Evolutionary conservation across 345 rosid genomes (phyloP), one percentile per base, ranked within the genome.

Genomic region (Euphorbia pulcherrima): DNA sequence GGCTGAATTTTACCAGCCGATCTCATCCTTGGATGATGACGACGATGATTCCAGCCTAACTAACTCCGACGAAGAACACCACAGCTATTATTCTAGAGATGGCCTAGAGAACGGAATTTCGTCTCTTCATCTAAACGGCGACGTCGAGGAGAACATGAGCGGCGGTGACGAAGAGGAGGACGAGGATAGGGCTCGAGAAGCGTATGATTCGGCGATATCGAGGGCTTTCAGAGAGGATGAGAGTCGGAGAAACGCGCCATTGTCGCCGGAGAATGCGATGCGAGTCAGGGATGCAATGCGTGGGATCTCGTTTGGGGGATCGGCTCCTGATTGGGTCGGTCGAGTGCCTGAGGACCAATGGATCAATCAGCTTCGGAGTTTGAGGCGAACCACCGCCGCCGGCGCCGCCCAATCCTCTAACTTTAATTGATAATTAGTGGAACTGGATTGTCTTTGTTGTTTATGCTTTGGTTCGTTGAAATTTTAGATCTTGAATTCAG

Each of bases 281-380:
- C 78, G 92, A 65, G 88, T 91, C 33, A 79, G 83, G 89, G 96
- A 90, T 48, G 95, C 95, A 12, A 93, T 90, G 96, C 89, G 96
- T 0, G 87, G 90, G 48, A 80, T 89, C 23, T 81, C 96, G 13
- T 87, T 89, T n/a, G 74, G 78, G 10, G 90, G 94, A 23, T 72
- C 64, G 1, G 85, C 88, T 75, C 98, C 98, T 63, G 90, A 81
- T 62, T 91, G 99, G 97, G 85, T 82, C 18, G 79, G 75, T 39
- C 74, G 68, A 64, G 75, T 86, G 44, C 81, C 90, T 0, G 97
- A 91, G 62, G 87, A 86, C 59, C 89, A 86, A 70, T 91, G 95
- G 99, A 75, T 86, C 65, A 80, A 81, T 78, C 91, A 72, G 52
- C 86, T 91, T n/a, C 77, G 81, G 54, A 57, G 88, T 64, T 68